Percentiles rank a stretch among this genome's conserved stretches.
These are phyloP conservation scores for carrot (Daucus carota) DNA, from an alignment of 129 eudicot species.

Conservation along the genomic window DH1_v3.0 NC_030388.2:28655501-28656000, in stretches of 20 bases:
- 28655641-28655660: slow-evolving; percentile 71
- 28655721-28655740: slow-evolving; percentile 88
- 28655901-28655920: slow-evolving; percentile 18
- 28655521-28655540: background rate
- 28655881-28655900: background rate
- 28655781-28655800: slow-evolving; percentile 96
- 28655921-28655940: slow-evolving; percentile 85
- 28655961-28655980: slow-evolving; percentile 71
- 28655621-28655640: slow-evolving; percentile 69
- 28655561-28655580: slow-evolving; percentile 65
- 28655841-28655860: background rate
- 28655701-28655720: slow-evolving; percentile 65
- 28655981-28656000: slow-evolving; percentile 98
- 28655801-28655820: slow-evolving; percentile 79
- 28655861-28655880: background rate
- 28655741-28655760: slow-evolving; percentile 79
- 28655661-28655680: slow-evolving; percentile 46
- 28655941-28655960: slow-evolving; percentile 80
- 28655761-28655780: slow-evolving; percentile 84
- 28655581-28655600: slow-evolving; percentile 69
- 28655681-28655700: slow-evolving; percentile 70
- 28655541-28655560: slow-evolving; percentile 68
- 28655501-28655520: background rate
- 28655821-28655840: slow-evolving; percentile 59
- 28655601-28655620: slow-evolving; percentile 71